Base-by-base conservation (phyloP, 2,329 filamentous ascomycete genomes). In the Aspergillus glaucus region DNA sequence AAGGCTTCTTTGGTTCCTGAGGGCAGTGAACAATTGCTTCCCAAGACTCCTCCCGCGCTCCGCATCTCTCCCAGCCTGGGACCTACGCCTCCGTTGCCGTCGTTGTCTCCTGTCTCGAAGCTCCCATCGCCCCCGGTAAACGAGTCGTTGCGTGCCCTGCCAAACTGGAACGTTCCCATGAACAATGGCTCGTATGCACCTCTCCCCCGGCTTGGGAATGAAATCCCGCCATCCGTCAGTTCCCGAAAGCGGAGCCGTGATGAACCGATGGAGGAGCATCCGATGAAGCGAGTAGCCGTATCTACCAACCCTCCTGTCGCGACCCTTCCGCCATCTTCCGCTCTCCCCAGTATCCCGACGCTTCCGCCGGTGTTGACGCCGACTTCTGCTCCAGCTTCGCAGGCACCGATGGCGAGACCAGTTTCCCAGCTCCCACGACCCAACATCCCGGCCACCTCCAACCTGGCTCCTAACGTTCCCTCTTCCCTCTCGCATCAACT, bases 371-470 rank as follows among this genome's bases (percentile, higher is more conserved):
- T 69, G 34, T 37, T 67, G 45, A 60, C 65, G 6, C 60, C 66
- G 5, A 62, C 60, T 1, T 61, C 67, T 39, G 63, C 61, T 46
- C 65, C 71, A 26, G 17, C 17, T 19, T 53, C 63, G 61, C 60
- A 69, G 45, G 58, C 70, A 46, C 50, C 66, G 40, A 63, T 53
- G 21, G 30, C 55, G 4, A 53, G 56, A 6, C 64, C 73, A 44
- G 63, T 72, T 39, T 74, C 78, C 34, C 79, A 86, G 39, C 74
- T 90, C 12, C 82, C 86, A 14, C 78, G 86, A 3, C 87, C 87
- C 21, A 86, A 85, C 52, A 76, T 91, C n/a, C 80, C 83, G 7
- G 72, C 87, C 40, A 79, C 85, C 47, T 81, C 81, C 2, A 73
- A 61, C 47, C 58, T 69, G 41, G 73, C 71, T 49, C 61, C 69